Evolutionary conservation across 352 stramenopile species (phyloP).

Genomic region (Phytophthora cryptogea): DNA sequence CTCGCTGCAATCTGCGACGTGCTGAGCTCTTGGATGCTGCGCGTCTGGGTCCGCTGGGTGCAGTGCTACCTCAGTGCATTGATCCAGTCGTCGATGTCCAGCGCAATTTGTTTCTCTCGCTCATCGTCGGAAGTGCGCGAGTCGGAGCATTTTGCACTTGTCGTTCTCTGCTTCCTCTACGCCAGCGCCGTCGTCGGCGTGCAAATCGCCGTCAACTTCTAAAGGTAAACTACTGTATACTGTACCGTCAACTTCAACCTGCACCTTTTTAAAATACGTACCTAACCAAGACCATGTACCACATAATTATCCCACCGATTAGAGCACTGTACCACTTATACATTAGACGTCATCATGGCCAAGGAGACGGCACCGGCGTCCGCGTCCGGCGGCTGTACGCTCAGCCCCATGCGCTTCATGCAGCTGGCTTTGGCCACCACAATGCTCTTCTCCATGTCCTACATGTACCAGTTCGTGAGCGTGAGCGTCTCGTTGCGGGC

Average conservation of each 20-base stretch:
- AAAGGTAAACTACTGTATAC: conserved; percentile 13
- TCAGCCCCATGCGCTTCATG: conserved; percentile 77
- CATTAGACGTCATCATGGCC: conserved; percentile 13
- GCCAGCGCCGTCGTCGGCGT: conserved; percentile 62
- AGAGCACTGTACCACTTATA: background rate
- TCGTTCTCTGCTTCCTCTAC: conserved; percentile 59
- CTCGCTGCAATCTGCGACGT: conserved; percentile 60
- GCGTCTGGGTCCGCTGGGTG: conserved; percentile 61
- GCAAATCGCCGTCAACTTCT: conserved; percentile 71
- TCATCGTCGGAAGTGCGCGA: conserved; percentile 55
- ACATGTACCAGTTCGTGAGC: conserved; percentile 77
- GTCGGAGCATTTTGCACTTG: conserved; percentile 63
- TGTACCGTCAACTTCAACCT: background rate
- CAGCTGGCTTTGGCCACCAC: conserved; percentile 63
- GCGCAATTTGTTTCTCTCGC: conserved; percentile 41
- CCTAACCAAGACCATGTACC: background rate
- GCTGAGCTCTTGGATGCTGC: conserved; percentile 60
- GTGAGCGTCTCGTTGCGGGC: conserved; percentile 49
- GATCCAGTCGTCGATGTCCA: conserved; percentile 21
- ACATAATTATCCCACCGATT: background rate
- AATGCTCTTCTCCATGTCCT: conserved; percentile 63
- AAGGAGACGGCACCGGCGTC: conserved; percentile 11
- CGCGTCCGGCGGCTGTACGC: conserved; percentile 4
- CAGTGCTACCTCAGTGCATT: conserved; percentile 52
- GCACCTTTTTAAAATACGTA: background rate